phyloP scores from a whole-genome alignment of 192 early-diverging fungal species.

The Coemansia sp. region DNA sequence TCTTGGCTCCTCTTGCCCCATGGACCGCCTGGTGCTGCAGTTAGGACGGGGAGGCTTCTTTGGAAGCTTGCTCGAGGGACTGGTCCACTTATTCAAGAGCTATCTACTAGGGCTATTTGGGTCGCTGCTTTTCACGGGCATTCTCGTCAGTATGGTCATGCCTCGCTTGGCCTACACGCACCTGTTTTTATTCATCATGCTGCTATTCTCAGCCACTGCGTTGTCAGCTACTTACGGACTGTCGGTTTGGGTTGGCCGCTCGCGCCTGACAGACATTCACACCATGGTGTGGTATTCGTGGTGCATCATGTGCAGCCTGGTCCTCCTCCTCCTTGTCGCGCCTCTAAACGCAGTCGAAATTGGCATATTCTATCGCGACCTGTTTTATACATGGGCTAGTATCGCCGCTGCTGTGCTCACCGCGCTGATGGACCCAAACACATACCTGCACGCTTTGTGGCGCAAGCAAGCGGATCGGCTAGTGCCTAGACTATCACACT shows the following conservation, averaged over 20 bases:
- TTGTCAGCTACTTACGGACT: conserved; percentile 34
- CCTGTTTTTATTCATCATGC: conserved; percentile 26
- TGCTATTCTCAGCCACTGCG: conserved; percentile 37
- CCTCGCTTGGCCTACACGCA: conserved; percentile 57
- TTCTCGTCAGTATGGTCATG: conserved; percentile 27
- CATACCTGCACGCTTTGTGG: conserved; percentile 23
- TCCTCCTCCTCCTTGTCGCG: conserved; percentile 39
- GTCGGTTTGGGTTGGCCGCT: conserved; percentile 29
- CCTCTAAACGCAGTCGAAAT: conserved; percentile 36
- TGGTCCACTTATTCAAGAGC: conserved; percentile 20
- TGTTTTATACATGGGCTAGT: conserved; percentile 40
- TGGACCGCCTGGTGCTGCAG: conserved; percentile 44
- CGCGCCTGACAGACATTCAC: conserved; percentile 28
- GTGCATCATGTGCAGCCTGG: conserved; percentile 37
- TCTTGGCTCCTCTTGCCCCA: conserved; percentile 7
- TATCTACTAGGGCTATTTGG: conserved; percentile 29
- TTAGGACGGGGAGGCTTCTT: conserved; percentile 47
- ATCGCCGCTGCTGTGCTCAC: conserved; percentile 34
- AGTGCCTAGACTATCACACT: background rate
- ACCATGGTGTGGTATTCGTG: conserved; percentile 42
- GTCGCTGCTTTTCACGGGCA: conserved; percentile 37
- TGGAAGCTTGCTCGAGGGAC: conserved; percentile 29
- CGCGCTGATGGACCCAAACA: conserved; percentile 34
- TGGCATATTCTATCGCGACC: conserved; percentile 49
- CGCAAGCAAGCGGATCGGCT: conserved; percentile 2